These are phyloP conservation scores for Calendula officinalis DNA, from an alignment of 129 eudicot genomes.

Conservation along the genomic window DNA sequence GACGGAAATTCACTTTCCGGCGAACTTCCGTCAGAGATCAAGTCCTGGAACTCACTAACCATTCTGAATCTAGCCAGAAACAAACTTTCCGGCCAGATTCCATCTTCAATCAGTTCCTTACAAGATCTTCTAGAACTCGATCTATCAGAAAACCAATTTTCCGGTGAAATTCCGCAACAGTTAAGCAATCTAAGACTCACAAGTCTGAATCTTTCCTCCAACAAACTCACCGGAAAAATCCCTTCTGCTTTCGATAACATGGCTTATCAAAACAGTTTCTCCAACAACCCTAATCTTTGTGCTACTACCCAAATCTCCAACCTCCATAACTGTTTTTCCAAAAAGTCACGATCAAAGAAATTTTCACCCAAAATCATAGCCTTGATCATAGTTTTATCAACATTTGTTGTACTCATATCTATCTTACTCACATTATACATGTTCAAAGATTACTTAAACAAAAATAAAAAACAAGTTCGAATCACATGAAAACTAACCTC, in stretches of 20 bases:
- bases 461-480: constrained; percentile 43
- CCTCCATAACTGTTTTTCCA: constrained; percentile 45
- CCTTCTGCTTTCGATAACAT: constrained; percentile 56
- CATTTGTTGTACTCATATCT: constrained; percentile 34
- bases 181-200: constrained; percentile 52
- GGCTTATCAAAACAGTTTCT: constrained; percentile 75
- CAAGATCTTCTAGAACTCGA: constrained; percentile 74
- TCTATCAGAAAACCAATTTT: constrained; percentile 63
- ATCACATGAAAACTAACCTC: constrained; percentile 67
- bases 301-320: constrained; percentile 35
- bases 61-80: constrained; percentile 64
- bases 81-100: constrained; percentile 70
- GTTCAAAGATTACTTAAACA: constrained; percentile 45
- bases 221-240: constrained; percentile 59
- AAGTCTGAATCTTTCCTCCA: constrained; percentile 70
- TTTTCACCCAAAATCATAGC: constrained; percentile 53
- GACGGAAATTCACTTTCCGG: constrained; percentile 84
- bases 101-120: constrained; percentile 46
- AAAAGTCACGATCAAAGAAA: constrained; percentile 28
- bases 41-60: constrained; percentile 67
- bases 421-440: constrained; percentile 34
- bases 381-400: constrained; percentile 47
- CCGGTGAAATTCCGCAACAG: constrained; percentile 73
- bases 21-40: constrained; percentile 51
- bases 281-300: constrained; percentile 71